A percentile compares a stretch with the other conserved stretches of the same genome.
phyloP scores from a whole-genome alignment of 2,329 filamentous ascomycete species.

The Diaporthe caulivora region DNA sequence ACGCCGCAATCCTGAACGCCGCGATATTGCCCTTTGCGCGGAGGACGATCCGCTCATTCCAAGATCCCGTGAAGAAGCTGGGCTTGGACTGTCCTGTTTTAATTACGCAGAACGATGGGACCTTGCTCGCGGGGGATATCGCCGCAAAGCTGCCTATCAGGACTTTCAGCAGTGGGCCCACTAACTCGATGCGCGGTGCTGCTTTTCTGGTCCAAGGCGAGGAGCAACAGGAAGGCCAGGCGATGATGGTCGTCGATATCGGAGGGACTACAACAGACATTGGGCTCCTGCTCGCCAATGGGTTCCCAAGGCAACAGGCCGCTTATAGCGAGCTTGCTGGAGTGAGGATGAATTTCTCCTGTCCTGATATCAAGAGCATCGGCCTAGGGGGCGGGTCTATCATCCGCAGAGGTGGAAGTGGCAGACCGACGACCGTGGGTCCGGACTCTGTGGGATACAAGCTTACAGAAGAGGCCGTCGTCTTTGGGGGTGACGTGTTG shows the following conservation, averaged over 20 bases:
- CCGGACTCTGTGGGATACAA: conserved; percentile 65
- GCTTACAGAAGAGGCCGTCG: conserved; percentile 57
- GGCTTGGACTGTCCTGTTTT: conserved; percentile 67
- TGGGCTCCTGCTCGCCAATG: conserved; percentile 69
- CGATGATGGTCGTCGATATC: conserved; percentile 73
- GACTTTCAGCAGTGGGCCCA: conserved; percentile 73
- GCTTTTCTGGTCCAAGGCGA: conserved; percentile 65
- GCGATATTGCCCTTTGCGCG: conserved; percentile 70
- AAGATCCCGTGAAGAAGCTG: conserved; percentile 62
- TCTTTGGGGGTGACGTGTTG: conserved; percentile 63
- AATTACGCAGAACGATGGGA: conserved; percentile 75
- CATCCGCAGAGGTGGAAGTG: conserved; percentile 47
- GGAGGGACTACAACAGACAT: conserved; percentile 77
- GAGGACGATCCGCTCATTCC: conserved; percentile 68
- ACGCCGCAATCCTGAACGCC: conserved; percentile 74
- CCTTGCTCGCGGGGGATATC: conserved; percentile 64
- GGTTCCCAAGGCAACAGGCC: conserved; percentile 73
- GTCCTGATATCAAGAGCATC: conserved; percentile 70
- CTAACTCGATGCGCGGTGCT: conserved; percentile 73
- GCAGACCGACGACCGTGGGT: conserved; percentile 54
- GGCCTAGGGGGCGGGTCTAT: conserved; percentile 64
- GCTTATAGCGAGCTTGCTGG: conserved; percentile 73
- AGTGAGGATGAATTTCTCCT: conserved; percentile 72
- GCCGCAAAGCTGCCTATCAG: conserved; percentile 70
- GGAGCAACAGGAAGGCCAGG: conserved; percentile 47